Evolutionary conservation across 768 basidiomycete genomes (phyloP).

Genomic region (Chlorophyllum brunneum): DNA sequence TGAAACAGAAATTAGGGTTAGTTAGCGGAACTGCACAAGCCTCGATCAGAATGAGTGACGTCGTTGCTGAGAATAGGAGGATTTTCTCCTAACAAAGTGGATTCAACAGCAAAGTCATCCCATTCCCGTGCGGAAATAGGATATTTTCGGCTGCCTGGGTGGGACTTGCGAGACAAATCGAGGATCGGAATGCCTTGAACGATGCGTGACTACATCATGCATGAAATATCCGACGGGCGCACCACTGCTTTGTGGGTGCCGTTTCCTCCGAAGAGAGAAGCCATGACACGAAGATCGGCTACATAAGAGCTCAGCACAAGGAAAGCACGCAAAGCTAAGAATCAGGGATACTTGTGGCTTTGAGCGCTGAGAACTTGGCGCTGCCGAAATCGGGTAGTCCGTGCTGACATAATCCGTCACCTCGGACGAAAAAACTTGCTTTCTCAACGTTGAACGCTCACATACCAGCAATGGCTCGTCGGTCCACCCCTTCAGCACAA

Average conservation of each 20-base stretch:
- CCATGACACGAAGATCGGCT: too few species aligned
- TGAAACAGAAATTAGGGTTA: slow-evolving; percentile 1
- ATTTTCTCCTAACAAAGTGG: background rate
- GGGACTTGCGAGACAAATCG: too few species aligned
- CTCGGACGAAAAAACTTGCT: slow-evolving; percentile 9
- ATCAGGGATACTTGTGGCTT: too few species aligned
- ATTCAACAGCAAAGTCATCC: background rate
- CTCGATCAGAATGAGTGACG: background rate
- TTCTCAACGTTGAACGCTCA: slow-evolving; percentile 10
- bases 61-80: background rate
- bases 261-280: too few species aligned
- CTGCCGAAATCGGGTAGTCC: too few species aligned
- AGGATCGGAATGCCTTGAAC: too few species aligned
- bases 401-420: slow-evolving; percentile 2
- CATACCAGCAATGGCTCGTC: slow-evolving; percentile 60
- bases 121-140: background rate
- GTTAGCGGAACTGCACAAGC: background rate
- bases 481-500: slow-evolving; percentile 48
- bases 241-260: too few species aligned
- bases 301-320: too few species aligned
- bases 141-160: background rate
- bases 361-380: too few species aligned
- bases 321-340: too few species aligned
- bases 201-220: too few species aligned
- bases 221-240: too few species aligned